Conservation (phyloP, 805 yeast species). For the Barnettozyma vustinii region DNA sequence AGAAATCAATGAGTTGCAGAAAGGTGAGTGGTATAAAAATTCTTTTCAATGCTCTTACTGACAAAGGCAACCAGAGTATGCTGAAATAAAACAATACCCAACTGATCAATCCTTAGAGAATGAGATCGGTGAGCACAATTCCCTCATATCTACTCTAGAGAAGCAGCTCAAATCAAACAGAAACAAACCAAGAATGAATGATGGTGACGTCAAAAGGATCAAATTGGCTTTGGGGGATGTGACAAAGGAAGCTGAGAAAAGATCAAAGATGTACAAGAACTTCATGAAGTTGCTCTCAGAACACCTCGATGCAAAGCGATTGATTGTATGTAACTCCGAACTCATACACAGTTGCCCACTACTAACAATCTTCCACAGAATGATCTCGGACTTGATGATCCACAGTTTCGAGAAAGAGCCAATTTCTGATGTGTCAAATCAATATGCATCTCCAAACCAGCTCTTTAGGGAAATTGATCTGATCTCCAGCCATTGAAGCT, state of each 20-base stretch:
- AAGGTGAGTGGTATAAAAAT: background rate
- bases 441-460: background rate
- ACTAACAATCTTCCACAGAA: slow-evolving; percentile 2
- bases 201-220: slow-evolving; percentile 8
- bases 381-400: slow-evolving; percentile 17
- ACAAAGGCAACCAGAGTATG: slow-evolving; percentile 1
- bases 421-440: background rate
- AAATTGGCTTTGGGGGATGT: slow-evolving; percentile 2
- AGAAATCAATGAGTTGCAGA: slow-evolving; percentile 1
- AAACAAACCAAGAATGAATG: slow-evolving; percentile 5
- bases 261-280: slow-evolving; percentile 15
- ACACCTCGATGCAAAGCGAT: slow-evolving; percentile 14
- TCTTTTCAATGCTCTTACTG: background rate
- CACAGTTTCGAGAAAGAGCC: background rate
- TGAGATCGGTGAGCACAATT: background rate
- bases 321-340: slow-evolving; percentile 7
- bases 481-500: background rate
- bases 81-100: slow-evolving; percentile 12
- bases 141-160: slow-evolving; percentile 5
- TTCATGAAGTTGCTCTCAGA: slow-evolving; percentile 18
- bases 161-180: slow-evolving; percentile 2
- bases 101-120: slow-evolving; percentile 11
- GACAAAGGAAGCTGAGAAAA: slow-evolving; percentile 14
- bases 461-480: background rate
- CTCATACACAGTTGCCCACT: background rate